Evolutionary conservation across 371 early-diverging fungal species (phyloP), one percentile per base, ranked within the genome.

Genomic region (Blyttiomyces sp.): DNA sequence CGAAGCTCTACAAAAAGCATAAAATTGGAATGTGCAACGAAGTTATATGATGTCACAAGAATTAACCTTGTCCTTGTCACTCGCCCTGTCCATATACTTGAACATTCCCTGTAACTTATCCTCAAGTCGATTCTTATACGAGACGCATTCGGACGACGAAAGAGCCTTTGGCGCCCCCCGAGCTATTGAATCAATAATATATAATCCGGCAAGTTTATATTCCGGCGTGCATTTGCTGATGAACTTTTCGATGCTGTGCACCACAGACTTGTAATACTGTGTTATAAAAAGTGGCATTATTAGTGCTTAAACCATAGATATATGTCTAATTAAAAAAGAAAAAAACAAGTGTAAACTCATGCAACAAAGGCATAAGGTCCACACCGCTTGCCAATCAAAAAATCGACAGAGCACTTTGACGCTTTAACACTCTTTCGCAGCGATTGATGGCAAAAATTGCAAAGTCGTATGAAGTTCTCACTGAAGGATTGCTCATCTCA

Each of bases 111-210:
- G 83, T 43, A 85, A 65, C 57, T 79, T 77, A 66, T 76, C 76
- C 51, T 85, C 84, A 39, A 85, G 77, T 2, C 85, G 75, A 5
- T 60, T 21, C 6, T 72, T 43, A 52, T 62, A 63, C 35, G 0
- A 2, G 16, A 39, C 1, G 0, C 42, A 42, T 6, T 61, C 61
- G 13, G 28, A 31, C 2, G 26, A 21, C 3, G 54, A 54, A 3
- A 61, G 61, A 33, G 70, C 48, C 54, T 72, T 74, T 13, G 68
- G 73, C 2, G 75, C 79, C 16, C 78, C 77, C 13, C 83, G 72
- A 4, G 80, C 79, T 43, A 87, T 82, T 13, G 86, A 82, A 57
- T 87, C 86, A 63, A 87, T 80, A 23, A 85, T 84, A 71, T 87
- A 87, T 58, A 87, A 69, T 50, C 83, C 59, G 24, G 44, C 9